Base-by-base conservation (phyloP, 768 basidiomycete genomes). In the Leccinum imitatum region DNA sequence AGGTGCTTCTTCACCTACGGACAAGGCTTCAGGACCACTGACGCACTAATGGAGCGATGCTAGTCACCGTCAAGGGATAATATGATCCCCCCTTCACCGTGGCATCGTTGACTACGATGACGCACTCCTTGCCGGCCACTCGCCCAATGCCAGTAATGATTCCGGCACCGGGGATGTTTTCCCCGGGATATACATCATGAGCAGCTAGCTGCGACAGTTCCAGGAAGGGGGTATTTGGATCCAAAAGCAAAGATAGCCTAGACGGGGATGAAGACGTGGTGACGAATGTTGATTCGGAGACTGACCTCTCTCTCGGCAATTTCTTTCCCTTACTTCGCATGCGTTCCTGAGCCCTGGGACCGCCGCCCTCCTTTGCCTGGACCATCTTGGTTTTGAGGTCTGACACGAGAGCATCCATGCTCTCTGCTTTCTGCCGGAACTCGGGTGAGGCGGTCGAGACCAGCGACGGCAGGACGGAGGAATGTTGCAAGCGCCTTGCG, bases 11-110 rank as follows among this genome's bases (percentile, higher is more conserved):
- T 98, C 66, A 98, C 90, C 84, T 89, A 58, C 9, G 35, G 37
- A 31, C 62, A 55, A 51, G 37, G 17, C 2, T 35, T 69, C 47
- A 59, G 37, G 17, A 3, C 15, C 27, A 17, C 6, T 10, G n/a
- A 35, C 6, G n/a, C 21, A 4, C 19, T 23, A 52, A 48, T n/a
- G 19, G 3, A 46, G 44, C 7, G 47, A 23, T n/a, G 4, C 23
- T 15, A 37, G 79, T 59, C 61, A 86, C 91, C 15, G 92, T 94
- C 53, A 95, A 74, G 21, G 93, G 94, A 69, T 93, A 93, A 73
- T 96, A 96, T 1, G 91, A 91, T 8, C 94, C 94, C 14, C 94
- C 94, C 72, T 95, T 95, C 27, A 94, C 92, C 7, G 92, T 94
- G 33, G 94, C 89, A 70, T 98, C 95, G 72, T 97, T 98, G n/a